A percentile compares a stretch with the other conserved stretches of the same genome.
These are phyloP conservation scores for Calonectria crousiana DNA, from an alignment of 2,329 filamentous ascomycete genomes.

Conservation along the genomic window DNA sequence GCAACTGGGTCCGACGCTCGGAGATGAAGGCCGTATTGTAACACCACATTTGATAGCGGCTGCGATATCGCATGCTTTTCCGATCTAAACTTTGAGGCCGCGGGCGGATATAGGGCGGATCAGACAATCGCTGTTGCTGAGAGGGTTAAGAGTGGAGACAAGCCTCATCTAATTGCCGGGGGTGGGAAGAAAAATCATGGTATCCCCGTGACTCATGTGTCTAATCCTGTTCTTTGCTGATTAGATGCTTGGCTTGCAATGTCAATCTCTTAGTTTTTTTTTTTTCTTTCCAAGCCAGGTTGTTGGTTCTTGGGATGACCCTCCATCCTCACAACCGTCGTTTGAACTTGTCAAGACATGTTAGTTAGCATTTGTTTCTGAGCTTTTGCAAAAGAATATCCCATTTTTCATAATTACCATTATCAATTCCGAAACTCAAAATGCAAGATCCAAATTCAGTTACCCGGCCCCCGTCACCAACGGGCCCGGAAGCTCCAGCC, in stretches of 20 bases:
- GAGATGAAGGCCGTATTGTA: neutral
- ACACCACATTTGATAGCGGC: neutral
- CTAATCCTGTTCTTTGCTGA: neutral
- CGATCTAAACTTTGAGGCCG: neutral
- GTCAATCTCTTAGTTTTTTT: neutral
- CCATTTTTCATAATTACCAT: neutral
- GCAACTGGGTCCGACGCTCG: slow-evolving; percentile 9
- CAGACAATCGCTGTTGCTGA: neutral
- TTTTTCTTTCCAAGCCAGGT: neutral
- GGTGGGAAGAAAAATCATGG: neutral
- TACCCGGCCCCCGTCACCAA: neutral
- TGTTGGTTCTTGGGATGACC: neutral
- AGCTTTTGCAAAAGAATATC: neutral
- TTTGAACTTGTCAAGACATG: neutral
- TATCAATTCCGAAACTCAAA: neutral
- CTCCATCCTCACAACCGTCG: neutral
- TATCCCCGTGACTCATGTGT: slow-evolving; percentile 6
- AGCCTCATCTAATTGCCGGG: neutral
- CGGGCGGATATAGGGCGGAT: slow-evolving; percentile 10
- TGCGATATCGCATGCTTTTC: slow-evolving; percentile 20
- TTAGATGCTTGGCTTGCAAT: neutral
- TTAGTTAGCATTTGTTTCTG: neutral
- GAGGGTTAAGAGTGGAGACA: slow-evolving; percentile 1
- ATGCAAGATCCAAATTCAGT: slow-evolving; percentile 7
- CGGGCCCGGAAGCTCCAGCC: neutral